A percentile compares a stretch with the other conserved stretches of the same genome.
Evolutionary conservation across 805 yeast genomes (phyloP).

Genomic region (Yarrowia yakushimensis): DNA sequence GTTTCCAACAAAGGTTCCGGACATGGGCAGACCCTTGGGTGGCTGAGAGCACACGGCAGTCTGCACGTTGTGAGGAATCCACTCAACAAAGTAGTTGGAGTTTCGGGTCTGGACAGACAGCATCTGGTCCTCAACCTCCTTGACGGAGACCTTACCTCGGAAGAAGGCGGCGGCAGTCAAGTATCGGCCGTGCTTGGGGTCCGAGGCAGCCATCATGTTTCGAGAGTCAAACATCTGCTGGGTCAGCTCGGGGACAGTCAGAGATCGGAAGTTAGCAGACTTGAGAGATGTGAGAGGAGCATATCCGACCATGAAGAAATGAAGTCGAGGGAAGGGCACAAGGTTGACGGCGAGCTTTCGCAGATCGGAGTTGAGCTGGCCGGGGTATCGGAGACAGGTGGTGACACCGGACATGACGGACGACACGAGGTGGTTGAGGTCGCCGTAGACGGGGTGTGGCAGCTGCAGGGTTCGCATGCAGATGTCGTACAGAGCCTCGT

Average conservation of each 20-base stretch:
- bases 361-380: conserved; percentile 88
- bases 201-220: conserved; percentile 95
- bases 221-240: conserved; percentile 90
- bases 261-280: conserved; percentile 75
- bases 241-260: conserved; percentile 85
- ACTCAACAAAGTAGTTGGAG: conserved; percentile 81
- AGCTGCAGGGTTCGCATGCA: conserved; percentile 82
- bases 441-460: conserved; percentile 71
- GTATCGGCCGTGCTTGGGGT: conserved; percentile 87
- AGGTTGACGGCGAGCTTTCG: conserved; percentile 91
- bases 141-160: conserved; percentile 88
- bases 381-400: conserved; percentile 90
- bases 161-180: conserved; percentile 91
- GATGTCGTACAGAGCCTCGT: conserved; percentile 87
- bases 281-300: conserved; percentile 85
- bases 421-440: conserved; percentile 78
- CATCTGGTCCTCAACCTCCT: conserved; percentile 95
- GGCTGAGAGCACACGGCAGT: conserved; percentile 91
- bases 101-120: conserved; percentile 76
- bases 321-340: conserved; percentile 93
- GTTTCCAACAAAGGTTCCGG: conserved; percentile 91
- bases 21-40: conserved; percentile 78
- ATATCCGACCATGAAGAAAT: conserved; percentile 92
- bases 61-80: conserved; percentile 95
- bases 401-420: conserved; percentile 95